Evolutionary conservation across 495 filamentous ascomycete genomes (phyloP).

Genomic region (Lasiosphaeris hirsuta): DNA sequence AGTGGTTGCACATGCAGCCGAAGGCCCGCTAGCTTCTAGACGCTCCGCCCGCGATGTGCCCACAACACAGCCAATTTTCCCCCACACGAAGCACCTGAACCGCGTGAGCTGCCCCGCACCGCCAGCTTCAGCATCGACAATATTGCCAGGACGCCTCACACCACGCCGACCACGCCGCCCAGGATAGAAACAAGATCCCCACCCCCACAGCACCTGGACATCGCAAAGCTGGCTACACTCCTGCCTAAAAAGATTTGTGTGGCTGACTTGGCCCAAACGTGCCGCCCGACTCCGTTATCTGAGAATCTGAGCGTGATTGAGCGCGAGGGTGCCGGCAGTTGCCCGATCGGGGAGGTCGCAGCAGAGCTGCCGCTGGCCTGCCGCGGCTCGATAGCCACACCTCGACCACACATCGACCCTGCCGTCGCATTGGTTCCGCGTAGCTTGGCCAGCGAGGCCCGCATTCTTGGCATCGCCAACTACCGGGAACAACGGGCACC

Average conservation of each 20-base stretch:
- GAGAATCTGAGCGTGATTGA: neutral
- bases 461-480: constrained; percentile 8
- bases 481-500: constrained; percentile 8
- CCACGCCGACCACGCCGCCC: too few species aligned
- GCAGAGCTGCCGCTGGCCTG: constrained; percentile 9
- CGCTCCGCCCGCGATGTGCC: too few species aligned
- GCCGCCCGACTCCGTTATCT: neutral
- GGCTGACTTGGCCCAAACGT: neutral
- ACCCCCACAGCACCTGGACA: too few species aligned
- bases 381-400: neutral
- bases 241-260: neutral
- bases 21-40: too few species aligned
- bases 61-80: too few species aligned
- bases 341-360: constrained; percentile 28
- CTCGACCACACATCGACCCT: neutral
- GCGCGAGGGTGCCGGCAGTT: constrained; percentile 10
- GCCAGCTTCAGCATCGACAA: too few species aligned
- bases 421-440: neutral
- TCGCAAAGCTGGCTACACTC: neutral
- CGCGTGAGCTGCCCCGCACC: too few species aligned
- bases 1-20: too few species aligned
- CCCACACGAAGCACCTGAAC: too few species aligned
- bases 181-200: too few species aligned
- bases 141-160: too few species aligned
- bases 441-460: neutral